Evolutionary conservation across 805 yeast species (phyloP), one percentile per base, ranked within the genome.

Genomic region (Yarrowia keelungensis): DNA sequence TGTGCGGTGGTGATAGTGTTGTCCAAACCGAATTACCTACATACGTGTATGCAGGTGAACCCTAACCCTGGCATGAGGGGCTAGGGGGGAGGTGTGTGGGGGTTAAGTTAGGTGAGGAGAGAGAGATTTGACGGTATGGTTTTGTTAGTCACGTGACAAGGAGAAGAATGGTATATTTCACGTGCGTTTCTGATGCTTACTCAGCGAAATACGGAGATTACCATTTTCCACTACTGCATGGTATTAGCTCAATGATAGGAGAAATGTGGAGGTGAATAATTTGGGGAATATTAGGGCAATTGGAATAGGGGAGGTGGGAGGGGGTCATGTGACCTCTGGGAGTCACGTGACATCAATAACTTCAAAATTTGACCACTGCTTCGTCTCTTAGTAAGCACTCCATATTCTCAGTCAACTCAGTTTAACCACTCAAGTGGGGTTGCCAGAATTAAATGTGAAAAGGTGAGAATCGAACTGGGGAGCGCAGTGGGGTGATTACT

Each of bases 1-100:
- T 56, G 49, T 43, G 61, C 19, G 61, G 61, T 56, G 64, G 38
- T 41, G 49, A 56, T 56, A 43, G 49, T 56, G 64, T 56, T 42
- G 64, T 56, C 38, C 46, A 56, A 43, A 51, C 58, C 58, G 54
- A 50, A 50, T 45, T 47, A 47, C 51, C 14, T 51, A 51, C 58
- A n/a, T 51, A 51, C 58, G 14, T 51, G 43, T 38, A 51, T 51
- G 58, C 58, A 38, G 39, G 32, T 11, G n/a, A 51, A 36, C 58
- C 58, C 43, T 36, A 51, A 36, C 58, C 58, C 19, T 42, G n/a
- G 9, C 22, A 10, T 35, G 56, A 36, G 56, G 56, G 41, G 32
- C 8, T 35, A 14, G 36, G 56, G 19, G 41, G 35, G 35, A 11
- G 43, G 32, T 16, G 26, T n/a, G 5, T 16, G 19, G 3, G 54